Conservation (phyloP, 345 rosid species). For the Jatropha curcas region DNA sequence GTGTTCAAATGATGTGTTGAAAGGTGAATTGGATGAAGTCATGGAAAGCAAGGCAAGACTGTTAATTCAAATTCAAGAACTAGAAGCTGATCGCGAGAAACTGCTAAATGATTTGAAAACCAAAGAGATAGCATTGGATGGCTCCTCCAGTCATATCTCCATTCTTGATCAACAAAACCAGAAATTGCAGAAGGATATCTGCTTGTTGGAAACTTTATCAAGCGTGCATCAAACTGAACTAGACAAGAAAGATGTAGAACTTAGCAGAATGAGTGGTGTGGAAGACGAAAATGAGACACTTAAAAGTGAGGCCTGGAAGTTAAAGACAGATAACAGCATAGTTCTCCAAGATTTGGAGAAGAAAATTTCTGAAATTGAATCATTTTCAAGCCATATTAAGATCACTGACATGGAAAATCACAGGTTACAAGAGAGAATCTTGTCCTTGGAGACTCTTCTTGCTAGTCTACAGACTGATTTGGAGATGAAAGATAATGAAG, state of each 20-base stretch:
- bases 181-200: slow-evolving; percentile 29
- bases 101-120: slow-evolving; percentile 35
- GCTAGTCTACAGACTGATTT: slow-evolving; percentile 50
- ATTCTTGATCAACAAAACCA: slow-evolving; percentile 33
- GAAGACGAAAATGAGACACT: slow-evolving; percentile 37
- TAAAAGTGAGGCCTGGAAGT: slow-evolving; percentile 36
- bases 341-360: slow-evolving; percentile 53
- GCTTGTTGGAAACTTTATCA: slow-evolving; percentile 30
- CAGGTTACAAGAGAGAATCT: slow-evolving; percentile 43
- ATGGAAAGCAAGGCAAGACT: slow-evolving; percentile 27
- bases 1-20: slow-evolving; percentile 29
- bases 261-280: slow-evolving; percentile 27
- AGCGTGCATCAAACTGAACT: slow-evolving; percentile 32
- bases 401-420: slow-evolving; percentile 35
- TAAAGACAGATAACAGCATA: slow-evolving; percentile 35
- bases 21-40: slow-evolving; percentile 33
- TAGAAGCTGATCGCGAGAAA: slow-evolving; percentile 36
- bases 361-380: slow-evolving; percentile 42
- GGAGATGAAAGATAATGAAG: slow-evolving; percentile 47
- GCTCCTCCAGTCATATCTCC: slow-evolving; percentile 23
- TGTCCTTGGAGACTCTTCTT: slow-evolving; percentile 49
- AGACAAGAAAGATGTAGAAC: slow-evolving; percentile 29
- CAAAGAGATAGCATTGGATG: slow-evolving; percentile 35
- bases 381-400: slow-evolving; percentile 29
- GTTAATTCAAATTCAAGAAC: slow-evolving; percentile 38